Conservation (phyloP, 2,329 filamentous ascomycete genomes). For the Cordyceps pruinosa region DNA sequence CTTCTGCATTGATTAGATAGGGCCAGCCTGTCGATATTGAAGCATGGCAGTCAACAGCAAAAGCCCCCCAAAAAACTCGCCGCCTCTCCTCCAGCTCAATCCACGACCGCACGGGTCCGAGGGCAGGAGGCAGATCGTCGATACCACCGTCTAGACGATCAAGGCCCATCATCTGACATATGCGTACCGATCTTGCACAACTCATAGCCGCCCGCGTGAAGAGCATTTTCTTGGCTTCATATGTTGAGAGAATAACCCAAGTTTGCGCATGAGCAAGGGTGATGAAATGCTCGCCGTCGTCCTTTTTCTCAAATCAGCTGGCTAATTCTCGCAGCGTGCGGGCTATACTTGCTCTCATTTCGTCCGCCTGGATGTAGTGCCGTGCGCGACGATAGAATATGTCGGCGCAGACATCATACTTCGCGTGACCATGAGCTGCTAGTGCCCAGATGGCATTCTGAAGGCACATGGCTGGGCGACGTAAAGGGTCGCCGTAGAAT, state of each 20-base stretch:
- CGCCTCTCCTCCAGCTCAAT: conserved; percentile 69
- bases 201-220: conserved; percentile 86
- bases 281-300: conserved; percentile 72
- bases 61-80: conserved; percentile 79
- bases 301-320: conserved; percentile 29
- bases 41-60: conserved; percentile 75
- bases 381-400: conserved; percentile 76
- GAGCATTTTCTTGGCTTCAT: conserved; percentile 78
- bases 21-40: conserved; percentile 91
- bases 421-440: conserved; percentile 63
- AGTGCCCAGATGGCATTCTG: conserved; percentile 86
- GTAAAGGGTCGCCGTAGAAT: conserved; percentile 63
- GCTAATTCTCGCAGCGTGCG: no score
- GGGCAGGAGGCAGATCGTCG: conserved; percentile 63
- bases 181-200: conserved; percentile 59
- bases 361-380: conserved; percentile 76
- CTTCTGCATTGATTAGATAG: conserved; percentile 66
- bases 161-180: conserved; percentile 79
- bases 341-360: conserved; percentile 57
- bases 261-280: conserved; percentile 74
- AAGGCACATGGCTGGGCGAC: conserved; percentile 74
- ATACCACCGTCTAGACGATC: conserved; percentile 65
- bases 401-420: conserved; percentile 64
- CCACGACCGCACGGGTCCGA: conserved; percentile 72
- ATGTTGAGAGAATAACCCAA: conserved; percentile 66